Conservation (phyloP, 108 stramenopile species). For the Chaetoceros tenuissimus region DNA sequence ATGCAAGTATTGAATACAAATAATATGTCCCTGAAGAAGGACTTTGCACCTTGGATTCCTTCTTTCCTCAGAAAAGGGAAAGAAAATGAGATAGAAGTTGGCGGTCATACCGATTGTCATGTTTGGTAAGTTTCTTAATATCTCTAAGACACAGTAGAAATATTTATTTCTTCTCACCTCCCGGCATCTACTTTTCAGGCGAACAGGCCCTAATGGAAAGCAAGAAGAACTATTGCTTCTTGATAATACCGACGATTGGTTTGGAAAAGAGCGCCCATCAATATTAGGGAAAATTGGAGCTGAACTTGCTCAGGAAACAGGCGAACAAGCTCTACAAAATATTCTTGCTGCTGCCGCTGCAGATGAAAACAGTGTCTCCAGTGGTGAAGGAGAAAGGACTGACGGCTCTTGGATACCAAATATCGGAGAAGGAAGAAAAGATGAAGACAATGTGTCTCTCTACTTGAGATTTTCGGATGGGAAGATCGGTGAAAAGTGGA, state of each 20-base stretch:
- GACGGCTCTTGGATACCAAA: slow-evolving; percentile 77
- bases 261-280: slow-evolving; percentile 58
- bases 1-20: slow-evolving; percentile 66
- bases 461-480: slow-evolving; percentile 84
- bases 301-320: slow-evolving; percentile 53
- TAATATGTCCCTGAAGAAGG: too few relatives aligned
- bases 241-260: slow-evolving; percentile 73
- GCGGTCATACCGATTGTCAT: too few relatives aligned
- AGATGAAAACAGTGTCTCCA: slow-evolving; percentile 20
- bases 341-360: slow-evolving; percentile 47
- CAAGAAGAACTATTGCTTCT: slow-evolving; percentile 61
- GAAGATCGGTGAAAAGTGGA: slow-evolving; percentile 34
- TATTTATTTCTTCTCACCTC: neutral
- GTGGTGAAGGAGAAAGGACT: slow-evolving; percentile 5
- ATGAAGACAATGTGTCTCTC: slow-evolving; percentile 81
- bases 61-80: too few relatives aligned
- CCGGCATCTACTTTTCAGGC: slow-evolving; percentile 9
- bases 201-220: slow-evolving; percentile 55
- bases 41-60: too few relatives aligned
- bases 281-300: slow-evolving; percentile 77
- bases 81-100: too few relatives aligned
- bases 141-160: neutral
- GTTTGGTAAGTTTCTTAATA: slow-evolving; percentile 35
- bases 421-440: slow-evolving; percentile 72
- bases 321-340: slow-evolving; percentile 63